Conservation (phyloP, 73 alveolate species). For the Effrenium voratum region DNA sequence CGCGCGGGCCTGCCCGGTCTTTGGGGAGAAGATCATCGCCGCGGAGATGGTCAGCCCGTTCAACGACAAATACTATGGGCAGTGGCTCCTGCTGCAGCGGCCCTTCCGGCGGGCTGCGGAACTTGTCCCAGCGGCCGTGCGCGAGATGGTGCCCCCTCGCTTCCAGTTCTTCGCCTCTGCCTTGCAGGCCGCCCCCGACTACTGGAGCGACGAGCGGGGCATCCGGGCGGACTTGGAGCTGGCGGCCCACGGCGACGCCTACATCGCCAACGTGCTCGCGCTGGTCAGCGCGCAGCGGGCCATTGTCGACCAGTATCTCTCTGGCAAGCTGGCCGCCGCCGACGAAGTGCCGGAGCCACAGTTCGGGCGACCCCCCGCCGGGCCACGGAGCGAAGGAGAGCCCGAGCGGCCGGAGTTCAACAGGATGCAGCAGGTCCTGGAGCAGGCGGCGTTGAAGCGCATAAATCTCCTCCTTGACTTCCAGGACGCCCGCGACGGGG, state of each 20-base stretch:
- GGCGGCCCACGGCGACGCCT: not conserved
- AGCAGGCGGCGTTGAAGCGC: not conserved
- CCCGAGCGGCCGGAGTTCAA: not conserved
- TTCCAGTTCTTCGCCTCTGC: not conserved
- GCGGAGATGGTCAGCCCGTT: not conserved
- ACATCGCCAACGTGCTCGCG: not conserved
- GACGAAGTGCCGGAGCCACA: not conserved
- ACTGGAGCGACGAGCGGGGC: not conserved
- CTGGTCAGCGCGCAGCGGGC: not conserved
- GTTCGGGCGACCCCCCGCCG: not conserved
- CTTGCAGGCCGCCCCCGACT: not conserved
- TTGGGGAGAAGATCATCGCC: slow-evolving; percentile 10
- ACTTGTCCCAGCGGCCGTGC: not conserved
- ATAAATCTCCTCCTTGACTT: not conserved
- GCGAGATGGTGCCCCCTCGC: not conserved
- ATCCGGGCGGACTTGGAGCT: not conserved
- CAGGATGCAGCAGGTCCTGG: not conserved
- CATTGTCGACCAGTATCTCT: not conserved
- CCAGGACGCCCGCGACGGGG: not conserved
- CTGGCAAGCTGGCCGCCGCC: not conserved
- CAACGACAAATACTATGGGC: not conserved
- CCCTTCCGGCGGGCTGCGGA: not conserved
- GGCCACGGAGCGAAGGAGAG: not conserved
- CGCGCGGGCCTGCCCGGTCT: not conserved
- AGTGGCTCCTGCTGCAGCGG: not conserved